Evolutionary conservation across 148 eudicot species (phyloP).

Genomic region (Arctostaphylos glauca): DNA sequence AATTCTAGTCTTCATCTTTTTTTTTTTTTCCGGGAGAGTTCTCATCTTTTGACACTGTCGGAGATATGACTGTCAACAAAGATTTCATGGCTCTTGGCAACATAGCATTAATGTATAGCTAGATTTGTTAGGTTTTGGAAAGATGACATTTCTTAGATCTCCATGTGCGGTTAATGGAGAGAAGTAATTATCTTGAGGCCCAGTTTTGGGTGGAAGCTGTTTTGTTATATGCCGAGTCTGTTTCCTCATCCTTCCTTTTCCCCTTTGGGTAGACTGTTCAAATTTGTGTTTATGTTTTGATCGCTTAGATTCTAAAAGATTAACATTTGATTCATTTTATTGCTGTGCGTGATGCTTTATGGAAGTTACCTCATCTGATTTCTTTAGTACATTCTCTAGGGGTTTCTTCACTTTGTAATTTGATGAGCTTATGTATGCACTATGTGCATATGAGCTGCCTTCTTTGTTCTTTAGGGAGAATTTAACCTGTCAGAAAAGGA

Average conservation of each 20-base stretch:
- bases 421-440: neutral
- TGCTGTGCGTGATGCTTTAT: neutral
- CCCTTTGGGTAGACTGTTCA: neutral
- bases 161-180: neutral
- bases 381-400: neutral
- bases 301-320: neutral
- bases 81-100: neutral
- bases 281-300: neutral
- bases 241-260: neutral
- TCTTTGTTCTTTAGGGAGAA: neutral
- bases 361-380: neutral
- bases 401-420: neutral
- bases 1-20: neutral
- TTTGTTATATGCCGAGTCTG: neutral
- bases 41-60: neutral
- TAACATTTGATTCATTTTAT: neutral
- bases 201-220: neutral
- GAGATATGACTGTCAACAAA: neutral
- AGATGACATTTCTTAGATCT: neutral
- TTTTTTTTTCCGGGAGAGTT: neutral
- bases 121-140: conserved; percentile 1
- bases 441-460: neutral
- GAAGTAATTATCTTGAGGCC: neutral
- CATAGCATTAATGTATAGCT: neutral
- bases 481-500: neutral